Percentiles rank a stretch among this genome's conserved stretches.
Evolutionary conservation across 2,329 filamentous ascomycete species (phyloP).

Genomic region (Phialophora tarda): DNA sequence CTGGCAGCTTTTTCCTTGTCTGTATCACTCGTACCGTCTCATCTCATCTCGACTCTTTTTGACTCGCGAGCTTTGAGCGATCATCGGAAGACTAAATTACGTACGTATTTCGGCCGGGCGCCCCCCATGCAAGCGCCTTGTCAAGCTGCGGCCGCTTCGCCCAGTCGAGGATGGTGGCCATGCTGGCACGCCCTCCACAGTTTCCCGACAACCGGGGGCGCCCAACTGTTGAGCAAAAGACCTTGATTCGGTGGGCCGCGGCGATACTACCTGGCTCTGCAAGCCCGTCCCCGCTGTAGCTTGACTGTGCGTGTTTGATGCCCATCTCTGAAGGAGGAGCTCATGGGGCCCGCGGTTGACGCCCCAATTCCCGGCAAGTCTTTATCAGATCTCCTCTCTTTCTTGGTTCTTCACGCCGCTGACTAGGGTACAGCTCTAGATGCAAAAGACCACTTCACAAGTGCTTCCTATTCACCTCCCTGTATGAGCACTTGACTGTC

Average conservation of each 20-base stretch:
- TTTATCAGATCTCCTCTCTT: constrained; percentile 6
- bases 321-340: background rate
- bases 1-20: background rate
- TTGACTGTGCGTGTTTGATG: background rate
- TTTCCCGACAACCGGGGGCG: constrained; percentile 6
- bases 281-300: background rate
- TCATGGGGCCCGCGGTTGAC: background rate
- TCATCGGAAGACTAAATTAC: background rate
- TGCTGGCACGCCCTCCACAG: background rate
- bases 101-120: background rate
- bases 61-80: constrained; percentile 2
- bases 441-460: background rate
- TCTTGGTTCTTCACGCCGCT: background rate
- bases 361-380: background rate
- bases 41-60: background rate
- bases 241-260: constrained; percentile 1
- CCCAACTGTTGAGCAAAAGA: background rate
- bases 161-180: background rate
- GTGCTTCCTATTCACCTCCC: background rate
- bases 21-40: background rate
- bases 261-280: background rate
- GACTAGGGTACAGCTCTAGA: background rate
- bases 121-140: background rate
- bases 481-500: constrained; percentile 29
- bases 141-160: background rate